Percentiles rank a stretch among this genome's conserved stretches.
Conservation (phyloP, 257 asterid genomes). For the Forsythia viridissima region DNA sequence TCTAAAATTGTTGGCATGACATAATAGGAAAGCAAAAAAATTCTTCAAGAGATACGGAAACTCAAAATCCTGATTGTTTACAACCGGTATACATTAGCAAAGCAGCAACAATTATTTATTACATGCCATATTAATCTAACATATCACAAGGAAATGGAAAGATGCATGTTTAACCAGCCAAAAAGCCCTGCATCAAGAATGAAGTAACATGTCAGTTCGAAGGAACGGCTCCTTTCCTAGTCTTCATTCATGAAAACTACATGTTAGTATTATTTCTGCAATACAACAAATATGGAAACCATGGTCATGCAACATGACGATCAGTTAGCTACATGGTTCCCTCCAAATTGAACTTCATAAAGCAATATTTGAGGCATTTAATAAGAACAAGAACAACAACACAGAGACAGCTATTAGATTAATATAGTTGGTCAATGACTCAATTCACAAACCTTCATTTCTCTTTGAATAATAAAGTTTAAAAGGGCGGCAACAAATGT, state of each 20-base stretch:
- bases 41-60: constrained; percentile 2
- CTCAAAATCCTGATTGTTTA: constrained; percentile 20
- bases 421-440: not conserved
- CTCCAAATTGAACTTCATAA: not conserved
- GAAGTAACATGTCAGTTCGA: constrained; percentile 20
- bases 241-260: constrained; percentile 1
- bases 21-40: constrained; percentile 15
- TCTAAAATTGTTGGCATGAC: not conserved
- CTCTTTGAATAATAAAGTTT: not conserved
- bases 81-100: constrained; percentile 28
- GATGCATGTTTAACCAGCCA: constrained; percentile 22
- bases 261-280: not conserved
- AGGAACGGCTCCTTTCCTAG: not conserved
- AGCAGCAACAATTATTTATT: constrained; percentile 40
- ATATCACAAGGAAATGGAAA: constrained; percentile 18
- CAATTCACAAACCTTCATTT: not conserved
- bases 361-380: not conserved
- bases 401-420: not conserved
- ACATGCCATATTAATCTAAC: constrained; percentile 26
- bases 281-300: not conserved
- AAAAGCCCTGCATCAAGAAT: constrained; percentile 32
- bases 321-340: not conserved
- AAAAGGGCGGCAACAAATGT: not conserved
- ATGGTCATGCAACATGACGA: not conserved
- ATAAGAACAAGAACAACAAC: not conserved